Evolutionary conservation across 371 early-diverging fungal species (phyloP).

Genomic region (Mortierella sp.): DNA sequence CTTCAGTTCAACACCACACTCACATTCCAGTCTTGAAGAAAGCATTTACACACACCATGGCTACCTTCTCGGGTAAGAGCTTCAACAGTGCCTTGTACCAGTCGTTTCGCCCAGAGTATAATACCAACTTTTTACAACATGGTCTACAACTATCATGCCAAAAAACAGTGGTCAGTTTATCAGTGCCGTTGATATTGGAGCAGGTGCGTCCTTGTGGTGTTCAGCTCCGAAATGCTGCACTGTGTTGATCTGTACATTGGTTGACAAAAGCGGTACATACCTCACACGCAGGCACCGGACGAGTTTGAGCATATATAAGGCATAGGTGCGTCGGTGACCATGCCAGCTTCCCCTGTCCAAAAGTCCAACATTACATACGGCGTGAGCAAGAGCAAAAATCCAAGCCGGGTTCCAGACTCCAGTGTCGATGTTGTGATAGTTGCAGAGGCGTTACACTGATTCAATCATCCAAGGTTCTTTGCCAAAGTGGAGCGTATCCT

Average conservation of each 20-base stretch:
- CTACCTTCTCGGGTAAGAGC: conserved; percentile 54
- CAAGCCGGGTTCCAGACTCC: conserved; percentile 42
- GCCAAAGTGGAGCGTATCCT: conserved; percentile 72
- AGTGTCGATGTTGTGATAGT: conserved; percentile 68
- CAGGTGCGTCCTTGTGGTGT: too few species aligned
- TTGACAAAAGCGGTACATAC: too few species aligned
- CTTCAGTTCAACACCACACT: too few species aligned
- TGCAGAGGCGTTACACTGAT: conserved; percentile 75
- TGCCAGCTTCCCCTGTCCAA: conserved; percentile 58
- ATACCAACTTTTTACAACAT: conserved; percentile 43
- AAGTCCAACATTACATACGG: conserved; percentile 62
- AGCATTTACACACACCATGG: conserved; percentile 44
- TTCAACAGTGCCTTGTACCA: conserved; percentile 55
- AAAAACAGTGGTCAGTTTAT: conserved; percentile 46
- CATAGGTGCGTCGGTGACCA: conserved; percentile 59
- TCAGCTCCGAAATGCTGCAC: too few species aligned
- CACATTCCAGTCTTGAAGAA: too few species aligned
- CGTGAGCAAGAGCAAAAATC: conserved; percentile 59
- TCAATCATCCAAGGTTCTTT: conserved; percentile 67
- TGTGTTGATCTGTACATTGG: too few species aligned
- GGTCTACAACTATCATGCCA: conserved; percentile 56
- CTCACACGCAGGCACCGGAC: too few species aligned
- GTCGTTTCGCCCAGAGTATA: conserved; percentile 59
- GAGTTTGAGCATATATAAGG: conserved; percentile 63
- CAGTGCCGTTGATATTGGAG: conserved; percentile 59